Base-by-base conservation (phyloP, 257 asterid genomes). In the Scutellaria minor region DNA sequence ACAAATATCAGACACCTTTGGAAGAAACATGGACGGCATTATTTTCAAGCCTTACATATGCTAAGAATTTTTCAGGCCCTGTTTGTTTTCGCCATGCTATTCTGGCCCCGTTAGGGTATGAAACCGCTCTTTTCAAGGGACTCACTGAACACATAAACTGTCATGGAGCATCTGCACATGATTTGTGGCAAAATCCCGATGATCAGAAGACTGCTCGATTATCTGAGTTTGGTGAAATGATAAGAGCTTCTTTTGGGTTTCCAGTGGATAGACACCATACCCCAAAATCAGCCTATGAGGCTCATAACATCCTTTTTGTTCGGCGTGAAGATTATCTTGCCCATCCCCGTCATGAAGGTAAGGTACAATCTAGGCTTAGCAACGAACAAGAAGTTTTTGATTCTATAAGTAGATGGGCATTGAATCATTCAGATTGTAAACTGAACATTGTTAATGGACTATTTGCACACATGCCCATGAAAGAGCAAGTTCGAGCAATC, bases 381-480 rank as follows among this genome's bases (percentile, higher is more conserved):
- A 95, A 95, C 35, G 99, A 95, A 68, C 77, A 78, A 64, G 82
- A 87, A 78, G 92, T 95, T 70, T 92, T 88, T 20, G 85, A 92
- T 58, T 69, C 88, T 14, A 73, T 95, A 53, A 76, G 79, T 71
- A 68, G 51, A 59, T 92, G 96, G 99, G 89, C 89, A 2, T 70
- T 86, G 13, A 84, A 82, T 75, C 83, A 82, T 27, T 45, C 82
- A 0, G 77, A 64, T 2, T 91, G 98, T 70, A 84, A 82, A 55
- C 27, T 92, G 41, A 89, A 86, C 10, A 75, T 95, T 9, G 81
- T 88, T 9, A 92, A 95, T 10, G 99, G 99, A 45, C 66, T 83
- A n/a, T 95, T 95, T 56, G 99, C 96, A 1, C 99, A 95, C 76
- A 92, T 92, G 99, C 71, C 91, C 44, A 92, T 95, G 97, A 95